phyloP scores from a whole-genome alignment of 352 stramenopile species.

The Phytophthora litchii region DNA sequence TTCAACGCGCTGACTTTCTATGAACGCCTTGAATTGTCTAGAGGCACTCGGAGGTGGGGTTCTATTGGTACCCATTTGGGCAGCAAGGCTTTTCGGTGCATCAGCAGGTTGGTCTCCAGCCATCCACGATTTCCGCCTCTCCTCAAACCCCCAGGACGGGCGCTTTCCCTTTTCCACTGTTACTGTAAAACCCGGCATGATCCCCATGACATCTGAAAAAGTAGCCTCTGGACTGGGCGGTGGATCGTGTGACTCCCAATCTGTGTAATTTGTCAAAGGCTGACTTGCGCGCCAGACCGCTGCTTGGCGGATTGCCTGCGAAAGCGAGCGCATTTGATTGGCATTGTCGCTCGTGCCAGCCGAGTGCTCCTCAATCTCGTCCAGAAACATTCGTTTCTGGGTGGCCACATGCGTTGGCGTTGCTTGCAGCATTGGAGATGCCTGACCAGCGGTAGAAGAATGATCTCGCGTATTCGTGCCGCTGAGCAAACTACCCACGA shows the following conservation, averaged over 20 bases:
- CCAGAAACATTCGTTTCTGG: slow-evolving; percentile 52
- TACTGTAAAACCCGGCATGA: slow-evolving; percentile 60
- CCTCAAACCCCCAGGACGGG: slow-evolving; percentile 57
- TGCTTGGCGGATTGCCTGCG: slow-evolving; percentile 74
- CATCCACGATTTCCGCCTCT: slow-evolving; percentile 81
- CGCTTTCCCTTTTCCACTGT: slow-evolving; percentile 41
- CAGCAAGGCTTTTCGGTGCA: slow-evolving; percentile 23
- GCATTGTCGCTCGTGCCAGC: slow-evolving; percentile 61
- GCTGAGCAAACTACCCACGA: slow-evolving; percentile 82
- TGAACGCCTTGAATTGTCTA: slow-evolving; percentile 39
- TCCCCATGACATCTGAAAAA: slow-evolving; percentile 80
- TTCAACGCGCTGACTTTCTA: slow-evolving; percentile 43
- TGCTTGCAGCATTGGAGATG: slow-evolving; percentile 17
- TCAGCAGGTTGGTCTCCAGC: slow-evolving; percentile 48
- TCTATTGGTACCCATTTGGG: slow-evolving; percentile 25
- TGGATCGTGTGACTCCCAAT: slow-evolving; percentile 68
- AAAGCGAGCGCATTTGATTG: slow-evolving; percentile 79
- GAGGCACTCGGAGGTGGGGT: slow-evolving; percentile 22
- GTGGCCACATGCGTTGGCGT: slow-evolving; percentile 23
- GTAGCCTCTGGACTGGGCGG: slow-evolving; percentile 66
- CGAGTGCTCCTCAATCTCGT: slow-evolving; percentile 76
- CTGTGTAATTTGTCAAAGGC: slow-evolving; percentile 68
- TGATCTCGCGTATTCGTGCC: slow-evolving; percentile 65
- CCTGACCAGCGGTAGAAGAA: slow-evolving; percentile 15
- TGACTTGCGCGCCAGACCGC: slow-evolving; percentile 81